Base-by-base conservation (phyloP, 2,329 filamentous ascomycete genomes). In the Purpureocillium takamizusanense region DNA sequence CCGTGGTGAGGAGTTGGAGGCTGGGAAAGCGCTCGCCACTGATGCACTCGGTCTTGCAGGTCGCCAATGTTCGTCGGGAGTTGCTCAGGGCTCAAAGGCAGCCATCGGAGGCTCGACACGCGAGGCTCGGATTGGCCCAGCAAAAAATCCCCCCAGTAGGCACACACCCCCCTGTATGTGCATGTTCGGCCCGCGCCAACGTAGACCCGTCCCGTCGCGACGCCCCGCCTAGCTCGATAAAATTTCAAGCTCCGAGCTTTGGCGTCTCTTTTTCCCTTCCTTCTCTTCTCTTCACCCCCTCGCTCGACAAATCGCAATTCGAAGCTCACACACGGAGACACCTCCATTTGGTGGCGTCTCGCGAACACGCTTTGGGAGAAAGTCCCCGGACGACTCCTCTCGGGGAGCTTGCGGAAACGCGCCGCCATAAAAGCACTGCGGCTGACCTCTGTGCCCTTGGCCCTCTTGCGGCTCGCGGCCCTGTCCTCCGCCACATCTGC, bases 261-360 rank as follows among this genome's bases (percentile, higher is more conserved):
- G n/a, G 39, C 32, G 46, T 15, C 8, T 29, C 29, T 12, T 15
- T 41, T 41, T 40, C 45, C 46, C 50, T 49, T 54, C 46, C 48
- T 51, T 49, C 40, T 46, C 55, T 52, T 52, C 50, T 56, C 60
- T 60, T 58, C 66, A 69, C 81, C 58, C 84, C 80, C 87, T 95
- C 89, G 89, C 76, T 89, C 87, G 79, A 95, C 87, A 87, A 87
- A 95, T 95, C 90, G 90, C 89, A 83, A 81, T 94, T 94, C 88
- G 83, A 95, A 95, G 90, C 89, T 87, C 68, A 88, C 86, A 83
- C 70, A 94, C 86, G 83, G 86, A 84, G 72, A 76, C 57, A 38
- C 43, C 44, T 42, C 37, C 14, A 25, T 41, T 39, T 44, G 35
- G 47, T 46, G 52, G 52, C 54, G 49, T 62, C 49, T 65, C 58